These are phyloP conservation scores for Starmera caribaea DNA, from an alignment of 805 yeast genomes.

Conservation along the genomic window DNA sequence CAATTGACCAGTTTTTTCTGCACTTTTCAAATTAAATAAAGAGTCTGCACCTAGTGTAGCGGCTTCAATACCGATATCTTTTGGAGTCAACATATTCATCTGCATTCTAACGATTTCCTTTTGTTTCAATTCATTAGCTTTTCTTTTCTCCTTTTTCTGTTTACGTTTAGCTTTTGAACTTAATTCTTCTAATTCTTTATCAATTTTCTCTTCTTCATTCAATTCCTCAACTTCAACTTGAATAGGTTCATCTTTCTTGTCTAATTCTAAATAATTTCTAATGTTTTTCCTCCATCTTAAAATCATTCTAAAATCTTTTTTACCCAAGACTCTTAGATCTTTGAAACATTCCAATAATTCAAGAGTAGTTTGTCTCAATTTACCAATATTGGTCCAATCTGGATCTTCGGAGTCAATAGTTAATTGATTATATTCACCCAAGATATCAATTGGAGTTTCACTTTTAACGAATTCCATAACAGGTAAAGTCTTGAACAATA, in stretches of 20 bases:
- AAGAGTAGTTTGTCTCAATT: constrained; percentile 64
- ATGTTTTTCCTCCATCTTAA: constrained; percentile 86
- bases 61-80: constrained; percentile 90
- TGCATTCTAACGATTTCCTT: constrained; percentile 87
- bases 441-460: constrained; percentile 73
- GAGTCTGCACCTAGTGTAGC: constrained; percentile 71
- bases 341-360: constrained; percentile 79
- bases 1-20: constrained; percentile 79
- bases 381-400: constrained; percentile 64
- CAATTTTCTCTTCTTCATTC: constrained; percentile 85
- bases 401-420: constrained; percentile 47
- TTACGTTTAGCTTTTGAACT: constrained; percentile 61
- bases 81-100: constrained; percentile 91
- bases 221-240: constrained; percentile 55
- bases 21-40: constrained; percentile 73
- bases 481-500: constrained; percentile 59
- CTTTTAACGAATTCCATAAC: constrained; percentile 73
- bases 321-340: constrained; percentile 90
- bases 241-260: constrained; percentile 36
- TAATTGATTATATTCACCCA: constrained; percentile 67
- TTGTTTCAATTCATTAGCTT: constrained; percentile 72
- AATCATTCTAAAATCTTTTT: constrained; percentile 80
- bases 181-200: constrained; percentile 69
- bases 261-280: constrained; percentile 64
- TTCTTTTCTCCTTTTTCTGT: constrained; percentile 73